Evolutionary conservation across 495 filamentous ascomycete species (phyloP), one percentile per base, ranked within the genome.

Genomic region (Penicillium manginii): DNA sequence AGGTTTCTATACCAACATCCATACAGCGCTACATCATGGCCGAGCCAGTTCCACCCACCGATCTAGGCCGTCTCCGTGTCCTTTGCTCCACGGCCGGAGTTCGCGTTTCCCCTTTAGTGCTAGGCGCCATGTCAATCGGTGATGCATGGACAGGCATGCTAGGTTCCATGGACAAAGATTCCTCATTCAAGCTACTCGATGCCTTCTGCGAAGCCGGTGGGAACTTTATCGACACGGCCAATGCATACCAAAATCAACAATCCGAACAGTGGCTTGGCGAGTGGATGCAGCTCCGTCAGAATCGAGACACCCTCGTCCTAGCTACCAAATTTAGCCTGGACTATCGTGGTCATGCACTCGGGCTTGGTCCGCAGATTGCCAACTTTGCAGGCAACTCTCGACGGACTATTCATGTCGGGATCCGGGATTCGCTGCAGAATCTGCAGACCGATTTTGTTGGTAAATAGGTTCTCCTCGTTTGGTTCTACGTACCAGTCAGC

Each of bases 281-380:
- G 37, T 64, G 62, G 62, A 61, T 61, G 54, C 43, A 54, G 18
- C 6, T 43, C 12, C 62, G 62, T 18, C 37, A 52, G 17, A 52
- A 61, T 5, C 50, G 62, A 12, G 62, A 64, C 32, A 33, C 57
- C 14, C 35, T 64, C 5, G 62, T 64, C 1, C 26, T 93, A 52
- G 88, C 88, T 0, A 92, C 89, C 39, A 93, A 91, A 65, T 93
- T 81, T 71, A 86, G 84, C 11, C 82, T 80, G 22, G 58, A 52
- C 18, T 64, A 52, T 32, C 43, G 58, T n/a, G 19, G 64, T 0
- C 66, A 60, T 14, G 61, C 69, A 54, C 53, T 51, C 29, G 70
- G 75, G 43, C 58, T 52, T 8, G 51, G 42, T 31, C 70, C 57
- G 23, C 54, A 82, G 57, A 73, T 79, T 45, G 79, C 80, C 60